Conservation (phyloP, 2,329 filamentous ascomycete genomes). For the Volutella citrinella region DNA sequence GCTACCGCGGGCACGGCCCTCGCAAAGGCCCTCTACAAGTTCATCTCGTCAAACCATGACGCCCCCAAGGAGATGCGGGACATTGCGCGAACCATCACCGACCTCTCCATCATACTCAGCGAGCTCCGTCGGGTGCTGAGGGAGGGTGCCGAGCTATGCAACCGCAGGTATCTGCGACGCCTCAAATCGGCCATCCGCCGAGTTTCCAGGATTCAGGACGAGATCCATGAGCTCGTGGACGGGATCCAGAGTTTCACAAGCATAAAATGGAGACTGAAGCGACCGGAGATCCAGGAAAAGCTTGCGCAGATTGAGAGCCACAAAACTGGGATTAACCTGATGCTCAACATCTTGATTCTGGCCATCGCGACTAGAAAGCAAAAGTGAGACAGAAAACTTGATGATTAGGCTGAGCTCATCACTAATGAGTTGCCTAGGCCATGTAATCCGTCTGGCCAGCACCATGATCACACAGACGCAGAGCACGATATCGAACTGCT, state of each 20-base stretch:
- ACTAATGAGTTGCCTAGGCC: too few relatives aligned
- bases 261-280: constrained; percentile 1
- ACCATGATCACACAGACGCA: not conserved
- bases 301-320: constrained; percentile 2
- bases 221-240: constrained; percentile 1
- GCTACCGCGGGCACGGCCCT: constrained; percentile 3
- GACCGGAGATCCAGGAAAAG: constrained; percentile 1
- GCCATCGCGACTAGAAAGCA: constrained; percentile 1
- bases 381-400: too few relatives aligned
- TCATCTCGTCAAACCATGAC: not conserved
- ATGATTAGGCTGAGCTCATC: too few relatives aligned
- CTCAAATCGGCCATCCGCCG: constrained; percentile 4
- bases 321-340: constrained; percentile 1
- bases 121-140: constrained; percentile 6
- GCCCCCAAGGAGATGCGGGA: constrained; percentile 4
- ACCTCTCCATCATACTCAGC: constrained; percentile 4
- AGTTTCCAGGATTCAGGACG: not conserved
- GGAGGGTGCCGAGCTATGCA: constrained; percentile 3
- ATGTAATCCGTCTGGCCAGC: too few relatives aligned
- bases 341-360: constrained; percentile 3
- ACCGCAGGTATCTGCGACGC: not conserved
- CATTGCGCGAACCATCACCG: constrained; percentile 3
- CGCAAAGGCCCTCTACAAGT: constrained; percentile 3
- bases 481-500: not conserved
- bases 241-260: not conserved